These are phyloP conservation scores for Protomyces inouyei DNA, from an alignment of 1,139 yeast species.

Conservation along the genomic window DNA sequence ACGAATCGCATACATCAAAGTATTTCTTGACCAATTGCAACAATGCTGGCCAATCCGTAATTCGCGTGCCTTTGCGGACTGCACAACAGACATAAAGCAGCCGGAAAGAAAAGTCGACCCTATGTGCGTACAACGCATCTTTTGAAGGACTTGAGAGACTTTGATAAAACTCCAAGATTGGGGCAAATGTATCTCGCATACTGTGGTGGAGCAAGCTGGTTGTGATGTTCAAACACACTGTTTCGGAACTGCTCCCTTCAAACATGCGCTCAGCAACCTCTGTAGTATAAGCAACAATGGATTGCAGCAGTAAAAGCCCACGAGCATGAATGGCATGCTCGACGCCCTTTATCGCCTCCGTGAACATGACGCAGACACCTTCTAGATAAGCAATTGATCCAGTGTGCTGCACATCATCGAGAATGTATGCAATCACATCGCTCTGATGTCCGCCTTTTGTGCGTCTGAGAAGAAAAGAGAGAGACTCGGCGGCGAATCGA, in stretches of 20 bases:
- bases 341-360: conserved; percentile 73
- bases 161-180: conserved; percentile 1
- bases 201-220: conserved; percentile 23
- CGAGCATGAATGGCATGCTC: conserved; percentile 65
- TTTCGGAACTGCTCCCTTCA: neutral
- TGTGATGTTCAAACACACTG: conserved; percentile 1
- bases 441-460: conserved; percentile 50
- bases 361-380: conserved; percentile 57
- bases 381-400: conserved; percentile 43
- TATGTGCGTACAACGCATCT: neutral
- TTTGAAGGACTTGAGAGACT: neutral
- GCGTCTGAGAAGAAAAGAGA: conserved; percentile 76
- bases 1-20: neutral
- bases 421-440: conserved; percentile 49
- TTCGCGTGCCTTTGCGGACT: conserved; percentile 42
- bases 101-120: conserved; percentile 4
- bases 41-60: conserved; percentile 38
- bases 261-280: neutral
- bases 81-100: conserved; percentile 18
- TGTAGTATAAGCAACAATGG: conserved; percentile 4
- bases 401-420: conserved; percentile 47
- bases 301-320: conserved; percentile 15
- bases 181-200: conserved; percentile 22
- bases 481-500: conserved; percentile 84
- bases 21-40: conserved; percentile 29